Evolutionary conservation across 2,329 filamentous ascomycete species (phyloP).

Genomic region (Coleophoma eucalyptorum): DNA sequence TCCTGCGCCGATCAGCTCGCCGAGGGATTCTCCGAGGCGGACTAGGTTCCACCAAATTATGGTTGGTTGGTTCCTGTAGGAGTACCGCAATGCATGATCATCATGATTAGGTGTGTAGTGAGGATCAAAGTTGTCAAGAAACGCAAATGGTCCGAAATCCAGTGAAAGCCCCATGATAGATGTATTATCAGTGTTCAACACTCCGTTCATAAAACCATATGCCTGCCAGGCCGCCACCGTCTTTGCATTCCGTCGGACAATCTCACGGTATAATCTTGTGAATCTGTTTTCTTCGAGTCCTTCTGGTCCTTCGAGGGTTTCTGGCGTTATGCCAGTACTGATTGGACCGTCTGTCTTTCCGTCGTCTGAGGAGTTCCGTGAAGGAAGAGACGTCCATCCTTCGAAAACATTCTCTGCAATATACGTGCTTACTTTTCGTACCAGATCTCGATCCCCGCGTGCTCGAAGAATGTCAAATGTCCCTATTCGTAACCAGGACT

Average conservation of each 20-base stretch:
- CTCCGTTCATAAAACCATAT: conserved; percentile 99
- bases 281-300: conserved; percentile 81
- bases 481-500: conserved; percentile 89
- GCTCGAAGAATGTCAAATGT: conserved; percentile 90
- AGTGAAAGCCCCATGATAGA: conserved; percentile 85
- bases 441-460: conserved; percentile 71
- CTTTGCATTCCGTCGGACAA: conserved; percentile 78
- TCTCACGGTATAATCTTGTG: conserved; percentile 79
- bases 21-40: conserved; percentile 81
- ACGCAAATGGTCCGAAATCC: conserved; percentile 95
- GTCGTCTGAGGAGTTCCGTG: conserved; percentile 45
- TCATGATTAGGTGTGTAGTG: conserved; percentile 96
- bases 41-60: conserved; percentile 99
- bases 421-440: conserved; percentile 75
- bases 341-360: conserved; percentile 37
- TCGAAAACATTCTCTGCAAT: conserved; percentile 82
- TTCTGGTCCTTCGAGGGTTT: conserved; percentile 62
- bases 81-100: conserved; percentile 81
- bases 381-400: conserved; percentile 83
- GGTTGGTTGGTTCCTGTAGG: conserved; percentile 89
- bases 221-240: conserved; percentile 95
- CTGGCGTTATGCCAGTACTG: conserved; percentile 44
- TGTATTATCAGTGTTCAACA: conserved; percentile 97
- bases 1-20: conserved; percentile 82
- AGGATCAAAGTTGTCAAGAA: conserved; percentile 96